Base-by-base conservation (phyloP, 345 rosid genomes). In the Iberis pinnata region DNA sequence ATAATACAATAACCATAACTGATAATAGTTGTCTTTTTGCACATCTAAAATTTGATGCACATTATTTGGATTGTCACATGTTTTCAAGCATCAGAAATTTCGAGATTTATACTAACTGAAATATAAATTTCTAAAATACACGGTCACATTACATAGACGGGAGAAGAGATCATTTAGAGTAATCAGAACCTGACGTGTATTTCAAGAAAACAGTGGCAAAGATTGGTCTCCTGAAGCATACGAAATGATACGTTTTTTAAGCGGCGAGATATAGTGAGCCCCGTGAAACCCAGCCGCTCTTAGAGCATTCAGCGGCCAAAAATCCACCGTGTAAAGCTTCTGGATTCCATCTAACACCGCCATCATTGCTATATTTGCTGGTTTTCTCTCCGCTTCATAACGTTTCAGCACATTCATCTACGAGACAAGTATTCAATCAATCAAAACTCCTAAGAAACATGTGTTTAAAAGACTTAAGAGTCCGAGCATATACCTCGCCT, bases 221-320 rank as follows among this genome's bases (percentile, higher is more conserved):
- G 69, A 68, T 56, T 74, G 76, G 16, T 84, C 84, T 27, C 98
- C 96, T 0, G 88, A 88, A 19, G 98, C 98, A 70, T 70, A 92
- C 0, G 86, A 83, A 45, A 92, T 84, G 48, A 92, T 88, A 20
- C 74, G 79, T 64, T 72, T 80, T 31, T 84, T 88, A 18, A 88
- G 88, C 6, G 95, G 96, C 2, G 93, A 77, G 62, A 88, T 75
- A 48, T 79, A 68, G 43, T 84, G 75, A 57, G 89, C 98, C 4
- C 84, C 93, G 14, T 82, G 78, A 51, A 90, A 80, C 0, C 88
- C 96, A 35, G 93, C 84, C 8, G 96, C 96, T 59, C 98, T 74
- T 39, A 88, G 19, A 14, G 81, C 53, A 61, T 90, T 90, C 27
- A 90, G 59, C 15, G 95, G 98, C 35, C 93, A 95, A 3, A 88